phyloP scores from a whole-genome alignment of 1,284 basidiomycete genomes.

The Stereum hirsutum region DNA sequence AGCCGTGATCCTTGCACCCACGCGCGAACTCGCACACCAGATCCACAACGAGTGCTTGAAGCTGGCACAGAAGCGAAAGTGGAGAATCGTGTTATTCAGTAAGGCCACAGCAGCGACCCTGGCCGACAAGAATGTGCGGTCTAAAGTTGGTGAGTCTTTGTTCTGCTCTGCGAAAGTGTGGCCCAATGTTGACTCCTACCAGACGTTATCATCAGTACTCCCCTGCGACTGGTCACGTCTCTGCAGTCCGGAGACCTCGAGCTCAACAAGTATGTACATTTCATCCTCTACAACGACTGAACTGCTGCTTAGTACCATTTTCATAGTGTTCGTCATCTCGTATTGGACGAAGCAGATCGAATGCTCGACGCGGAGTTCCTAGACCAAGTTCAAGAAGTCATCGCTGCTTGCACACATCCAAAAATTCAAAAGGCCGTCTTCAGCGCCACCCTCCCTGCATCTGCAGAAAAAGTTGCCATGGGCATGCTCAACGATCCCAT shows the following conservation, averaged over 20 bases:
- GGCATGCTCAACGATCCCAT: conserved; percentile 78
- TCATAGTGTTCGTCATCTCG: conserved; percentile 68
- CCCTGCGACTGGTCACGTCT: conserved; percentile 67
- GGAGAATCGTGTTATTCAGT: conserved; percentile 76
- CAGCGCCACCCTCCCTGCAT: conserved; percentile 89
- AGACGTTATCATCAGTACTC: conserved; percentile 82
- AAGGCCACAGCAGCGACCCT: conserved; percentile 78
- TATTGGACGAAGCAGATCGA: conserved; percentile 89
- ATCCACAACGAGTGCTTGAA: conserved; percentile 90
- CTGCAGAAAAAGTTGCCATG: conserved; percentile 83
- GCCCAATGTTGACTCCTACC: neutral
- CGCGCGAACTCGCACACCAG: conserved; percentile 94
- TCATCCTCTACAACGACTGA: neutral
- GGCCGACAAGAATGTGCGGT: conserved; percentile 54
- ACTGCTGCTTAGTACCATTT: conserved; percentile 1
- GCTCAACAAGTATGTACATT: conserved; percentile 65
- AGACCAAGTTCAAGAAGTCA: conserved; percentile 82
- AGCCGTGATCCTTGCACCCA: conserved; percentile 83
- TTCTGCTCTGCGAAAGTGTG: neutral
- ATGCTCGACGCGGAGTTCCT: conserved; percentile 88
- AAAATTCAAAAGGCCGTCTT: conserved; percentile 84
- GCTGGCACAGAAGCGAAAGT: conserved; percentile 74
- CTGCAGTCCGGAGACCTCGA: conserved; percentile 61
- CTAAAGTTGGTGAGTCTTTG: conserved; percentile 59
- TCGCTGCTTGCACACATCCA: conserved; percentile 72